phyloP scores from a whole-genome alignment of 2,329 filamentous ascomycete genomes.

The Sclerotinia spermophila region DNA sequence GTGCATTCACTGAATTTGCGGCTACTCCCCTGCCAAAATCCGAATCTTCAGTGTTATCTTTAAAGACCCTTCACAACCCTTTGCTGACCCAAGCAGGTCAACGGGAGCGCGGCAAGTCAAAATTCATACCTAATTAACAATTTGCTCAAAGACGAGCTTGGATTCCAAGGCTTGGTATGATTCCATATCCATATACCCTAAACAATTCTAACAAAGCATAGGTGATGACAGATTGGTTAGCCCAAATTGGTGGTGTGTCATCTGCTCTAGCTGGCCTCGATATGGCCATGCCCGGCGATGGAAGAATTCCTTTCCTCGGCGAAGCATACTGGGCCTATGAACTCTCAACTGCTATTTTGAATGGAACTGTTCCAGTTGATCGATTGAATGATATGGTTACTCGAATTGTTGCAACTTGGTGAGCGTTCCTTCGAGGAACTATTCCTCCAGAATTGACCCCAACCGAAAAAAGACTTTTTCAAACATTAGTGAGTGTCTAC shows the following conservation, averaged over 20 bases:
- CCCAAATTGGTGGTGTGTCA: conserved; percentile 56
- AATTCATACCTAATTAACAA: conserved; percentile 68
- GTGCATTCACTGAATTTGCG: neutral
- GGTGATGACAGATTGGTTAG: conserved; percentile 68
- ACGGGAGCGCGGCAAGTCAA: conserved; percentile 62
- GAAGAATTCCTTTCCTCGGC: conserved; percentile 48
- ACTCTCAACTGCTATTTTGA: conserved; percentile 51
- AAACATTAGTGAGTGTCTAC: neutral
- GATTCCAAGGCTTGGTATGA: conserved; percentile 57
- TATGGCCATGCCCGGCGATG: conserved; percentile 68
- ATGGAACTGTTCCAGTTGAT: conserved; percentile 53
- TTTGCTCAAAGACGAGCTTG: conserved; percentile 69
- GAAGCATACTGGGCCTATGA: conserved; percentile 53
- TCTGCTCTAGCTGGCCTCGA: conserved; percentile 62
- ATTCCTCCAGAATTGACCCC: neutral
- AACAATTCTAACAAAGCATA: conserved; percentile 35
- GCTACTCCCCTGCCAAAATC: neutral
- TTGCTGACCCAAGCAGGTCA: conserved; percentile 37
- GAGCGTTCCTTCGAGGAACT: neutral
- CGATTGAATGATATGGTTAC: conserved; percentile 56
- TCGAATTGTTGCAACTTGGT: conserved; percentile 55
- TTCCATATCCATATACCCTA: neutral
- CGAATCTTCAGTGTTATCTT: neutral
- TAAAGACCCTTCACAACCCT: neutral
- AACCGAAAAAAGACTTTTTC: neutral